Evolutionary conservation across 257 asterid species (phyloP), one percentile per base, ranked within the genome.

Genomic region (Craterostigma plantagineum): DNA sequence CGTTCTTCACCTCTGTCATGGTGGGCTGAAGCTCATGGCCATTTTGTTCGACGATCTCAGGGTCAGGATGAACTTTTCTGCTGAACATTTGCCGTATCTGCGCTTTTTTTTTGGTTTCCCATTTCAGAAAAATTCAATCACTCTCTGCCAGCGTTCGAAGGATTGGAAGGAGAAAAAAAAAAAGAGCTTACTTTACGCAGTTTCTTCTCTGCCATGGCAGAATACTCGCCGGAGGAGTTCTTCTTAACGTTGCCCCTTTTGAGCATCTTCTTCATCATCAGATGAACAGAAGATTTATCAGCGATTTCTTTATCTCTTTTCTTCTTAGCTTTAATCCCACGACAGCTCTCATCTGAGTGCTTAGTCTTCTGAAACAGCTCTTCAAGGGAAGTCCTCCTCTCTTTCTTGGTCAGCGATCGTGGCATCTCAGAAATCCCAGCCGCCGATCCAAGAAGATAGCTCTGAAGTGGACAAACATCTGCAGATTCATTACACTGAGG

Each of bases 31-130:
- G 34, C 67, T 59, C 68, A 14, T 51, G 41, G 45, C 51, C 30
- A 6, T 23, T 23, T 2, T 23, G 49, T 38, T 56, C 34, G 42
- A 82, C 43, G 62, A 63, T 71, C 62, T 78, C 97, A n/a, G 97
- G 97, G 66, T n/a, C n/a, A n/a, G n/a, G n/a, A n/a, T 86, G 97
- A 43, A 86, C 92, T 71, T 86, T 86, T 63, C 82, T 70, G 63
- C 68, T 80, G 85, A 86, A 86, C 49, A 81, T 76, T 11, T 86
- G 93, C 40, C 72, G 82, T 40, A 86, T 78, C 97, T 86, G 92
- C 79, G 60, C 43, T 43, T 49, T 34, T 37, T 27, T n/a, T n/a
- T n/a, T n/a, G n/a, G n/a, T n/a, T n/a, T n/a, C n/a, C 16, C 35
- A 34, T 45, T 61, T 13, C 4, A 16, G 46, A 42, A n/a, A n/a